Evolutionary conservation across 2,329 filamentous ascomycete genomes (phyloP).

Genomic region (Endothia cerciana): DNA sequence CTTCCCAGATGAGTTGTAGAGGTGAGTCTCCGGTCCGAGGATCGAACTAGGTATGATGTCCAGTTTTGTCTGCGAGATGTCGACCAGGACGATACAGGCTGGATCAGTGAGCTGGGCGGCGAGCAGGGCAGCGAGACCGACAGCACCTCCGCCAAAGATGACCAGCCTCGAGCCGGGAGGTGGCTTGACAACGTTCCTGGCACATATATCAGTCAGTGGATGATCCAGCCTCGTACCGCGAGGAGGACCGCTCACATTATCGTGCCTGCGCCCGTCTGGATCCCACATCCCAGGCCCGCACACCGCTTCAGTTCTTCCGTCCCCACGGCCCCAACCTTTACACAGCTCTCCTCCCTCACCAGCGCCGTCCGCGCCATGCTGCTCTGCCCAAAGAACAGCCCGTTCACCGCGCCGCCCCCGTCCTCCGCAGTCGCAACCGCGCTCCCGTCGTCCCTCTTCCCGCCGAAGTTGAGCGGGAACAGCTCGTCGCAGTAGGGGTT

Average conservation of each 20-base stretch:
- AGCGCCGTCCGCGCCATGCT: slow-evolving; percentile 22
- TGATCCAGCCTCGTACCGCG: neutral
- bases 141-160: slow-evolving; percentile 25
- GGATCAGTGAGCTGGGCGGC: slow-evolving; percentile 16
- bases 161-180: slow-evolving; percentile 14
- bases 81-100: slow-evolving; percentile 19
- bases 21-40: slow-evolving; percentile 6
- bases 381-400: slow-evolving; percentile 27
- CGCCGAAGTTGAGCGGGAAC: slow-evolving; percentile 18
- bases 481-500: slow-evolving; percentile 21
- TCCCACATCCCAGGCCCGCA: slow-evolving; percentile 23
- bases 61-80: slow-evolving; percentile 21
- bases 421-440: slow-evolving; percentile 7
- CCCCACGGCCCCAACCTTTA: slow-evolving; percentile 19
- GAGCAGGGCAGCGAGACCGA: slow-evolving; percentile 23
- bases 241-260: slow-evolving; percentile 10
- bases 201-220: neutral
- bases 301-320: slow-evolving; percentile 20
- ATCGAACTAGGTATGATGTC: slow-evolving; percentile 18
- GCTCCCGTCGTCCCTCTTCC: slow-evolving; percentile 10
- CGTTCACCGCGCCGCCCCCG: neutral
- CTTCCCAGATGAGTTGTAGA: slow-evolving; percentile 7
- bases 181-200: slow-evolving; percentile 24
- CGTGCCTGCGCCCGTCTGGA: slow-evolving; percentile 23
- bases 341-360: slow-evolving; percentile 22